Evolutionary conservation across 2,329 filamentous ascomycete species (phyloP), one percentile per base, ranked within the genome.

Genomic region (Hypoxylon sp.): DNA sequence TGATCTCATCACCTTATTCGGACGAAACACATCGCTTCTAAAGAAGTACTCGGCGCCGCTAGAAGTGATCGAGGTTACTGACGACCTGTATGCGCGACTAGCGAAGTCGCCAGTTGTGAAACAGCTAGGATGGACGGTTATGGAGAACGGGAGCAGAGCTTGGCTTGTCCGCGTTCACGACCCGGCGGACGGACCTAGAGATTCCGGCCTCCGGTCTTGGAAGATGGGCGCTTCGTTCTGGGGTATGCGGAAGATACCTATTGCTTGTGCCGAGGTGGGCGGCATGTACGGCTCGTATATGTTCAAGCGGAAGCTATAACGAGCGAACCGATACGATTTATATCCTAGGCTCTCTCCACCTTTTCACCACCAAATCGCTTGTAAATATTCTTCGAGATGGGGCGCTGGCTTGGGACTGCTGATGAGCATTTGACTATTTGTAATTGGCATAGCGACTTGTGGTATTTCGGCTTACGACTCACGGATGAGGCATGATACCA

Each of bases 171-270:
- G 90, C 70, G 73, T 83, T 71, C 80, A 84, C 64, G 74, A 76
- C 11, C 68, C 72, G 44, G 69, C 71, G 42, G 81, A 83, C 69
- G 78, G 70, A 24, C 63, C 80, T 60, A 78, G 82, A 61, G 88
- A 91, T 76, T 86, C 90, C 72, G 89, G 89, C 1, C 79, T 82
- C 51, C 84, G 90, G 33, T 81, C 83, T 74, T 96, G 93, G 93
- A 96, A 96, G 83, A 92, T 94, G 91, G 93, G 93, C 33, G 92
- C 92, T 53, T 88, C 89, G 74, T 92, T 90, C 82, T 95, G 93
- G 93, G 93, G 93, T 39, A 94, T 94, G 89, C 87, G 92, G 70
- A 96, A 98, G 82, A 87, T 98, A 46, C 97, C 95, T n/a, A 91
- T 98, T 73, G 94, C 92, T 26, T 89, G 90, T 76, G 93, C 94